Conservation (phyloP, 306 rosid genomes). For the Glycyrrhiza uralensis region DNA sequence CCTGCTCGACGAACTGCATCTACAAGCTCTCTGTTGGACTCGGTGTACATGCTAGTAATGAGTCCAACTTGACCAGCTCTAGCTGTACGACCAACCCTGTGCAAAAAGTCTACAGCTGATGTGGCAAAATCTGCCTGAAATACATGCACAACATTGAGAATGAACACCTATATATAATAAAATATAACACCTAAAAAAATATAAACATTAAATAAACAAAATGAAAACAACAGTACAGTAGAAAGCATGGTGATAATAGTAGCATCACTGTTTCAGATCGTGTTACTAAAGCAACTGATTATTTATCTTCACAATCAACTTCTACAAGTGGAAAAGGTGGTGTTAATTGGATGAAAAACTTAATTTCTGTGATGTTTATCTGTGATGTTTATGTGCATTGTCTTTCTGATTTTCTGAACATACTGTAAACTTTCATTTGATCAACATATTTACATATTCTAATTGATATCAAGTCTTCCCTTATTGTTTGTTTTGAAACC, state of each 20-base stretch:
- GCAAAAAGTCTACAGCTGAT: slow-evolving; percentile 93
- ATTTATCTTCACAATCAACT: neutral
- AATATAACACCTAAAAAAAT: neutral
- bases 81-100: slow-evolving; percentile 87
- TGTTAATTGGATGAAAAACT: neutral
- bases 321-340: neutral
- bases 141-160: slow-evolving; percentile 14
- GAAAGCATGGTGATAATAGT: neutral
- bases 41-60: slow-evolving; percentile 76
- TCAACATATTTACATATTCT: neutral
- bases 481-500: neutral
- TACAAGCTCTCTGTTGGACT: slow-evolving; percentile 78
- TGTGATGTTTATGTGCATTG: neutral
- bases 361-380: neutral
- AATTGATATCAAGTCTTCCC: neutral
- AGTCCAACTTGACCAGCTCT: slow-evolving; percentile 94
- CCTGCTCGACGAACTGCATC: slow-evolving; percentile 73
- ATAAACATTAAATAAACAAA: neutral
- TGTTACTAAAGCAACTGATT: neutral
- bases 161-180: slow-evolving; percentile 9
- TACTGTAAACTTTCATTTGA: neutral
- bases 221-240: neutral
- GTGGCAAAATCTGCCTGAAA: slow-evolving; percentile 93
- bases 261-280: neutral
- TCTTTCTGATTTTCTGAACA: neutral